These are phyloP conservation scores for Alternaria sp. DNA, from an alignment of 2,329 filamentous ascomycete genomes.

Conservation along the genomic window DNA sequence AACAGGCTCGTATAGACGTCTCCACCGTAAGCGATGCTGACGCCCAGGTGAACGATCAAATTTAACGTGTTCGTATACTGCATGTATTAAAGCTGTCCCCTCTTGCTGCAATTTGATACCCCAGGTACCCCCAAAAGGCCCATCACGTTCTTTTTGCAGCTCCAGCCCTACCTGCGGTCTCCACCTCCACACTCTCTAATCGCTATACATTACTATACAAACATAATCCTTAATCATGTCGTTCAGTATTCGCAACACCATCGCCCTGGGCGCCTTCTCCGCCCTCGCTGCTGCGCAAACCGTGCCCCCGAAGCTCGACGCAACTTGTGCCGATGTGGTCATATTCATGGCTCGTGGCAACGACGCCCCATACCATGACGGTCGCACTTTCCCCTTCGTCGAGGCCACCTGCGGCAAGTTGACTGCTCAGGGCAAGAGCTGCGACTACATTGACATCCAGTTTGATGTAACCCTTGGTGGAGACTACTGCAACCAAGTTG, in stretches of 20 bases:
- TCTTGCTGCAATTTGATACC: background rate
- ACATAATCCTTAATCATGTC: slow-evolving; percentile 31
- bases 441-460: slow-evolving; percentile 32
- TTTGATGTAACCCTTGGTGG: slow-evolving; percentile 21
- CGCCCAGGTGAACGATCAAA: background rate
- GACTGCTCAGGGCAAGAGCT: slow-evolving; percentile 26
- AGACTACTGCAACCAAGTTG: slow-evolving; percentile 26
- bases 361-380: slow-evolving; percentile 28
- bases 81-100: background rate
- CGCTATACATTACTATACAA: background rate
- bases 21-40: background rate
- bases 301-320: slow-evolving; percentile 35
- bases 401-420: slow-evolving; percentile 30
- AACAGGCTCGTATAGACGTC: background rate
- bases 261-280: slow-evolving; percentile 25
- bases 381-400: slow-evolving; percentile 26
- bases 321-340: slow-evolving; percentile 27
- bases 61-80: background rate
- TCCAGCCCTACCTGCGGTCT: background rate
- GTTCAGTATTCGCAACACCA: slow-evolving; percentile 26
- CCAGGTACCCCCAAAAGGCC: slow-evolving; percentile 2
- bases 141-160: slow-evolving; percentile 1
- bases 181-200: background rate
- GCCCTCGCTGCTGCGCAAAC: slow-evolving; percentile 19
- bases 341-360: slow-evolving; percentile 35